These are phyloP conservation scores for Aspergillus niger DNA, from an alignment of 2,329 filamentous ascomycete genomes.

Conservation along the genomic window DNA sequence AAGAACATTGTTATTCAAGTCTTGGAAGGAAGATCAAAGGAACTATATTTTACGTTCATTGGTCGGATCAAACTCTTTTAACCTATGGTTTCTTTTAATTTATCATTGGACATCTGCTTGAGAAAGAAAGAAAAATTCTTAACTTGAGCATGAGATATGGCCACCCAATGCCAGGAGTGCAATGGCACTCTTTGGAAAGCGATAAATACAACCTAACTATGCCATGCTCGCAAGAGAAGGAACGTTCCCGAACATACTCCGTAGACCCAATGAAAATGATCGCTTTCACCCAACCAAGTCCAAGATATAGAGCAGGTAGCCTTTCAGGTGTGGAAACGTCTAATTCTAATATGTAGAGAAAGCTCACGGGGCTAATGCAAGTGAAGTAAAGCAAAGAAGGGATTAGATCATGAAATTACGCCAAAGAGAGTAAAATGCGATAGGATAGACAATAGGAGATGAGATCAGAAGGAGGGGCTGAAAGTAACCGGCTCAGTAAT, in stretches of 20 bases:
- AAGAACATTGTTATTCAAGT: no score
- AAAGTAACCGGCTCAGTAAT: conserved; percentile 19
- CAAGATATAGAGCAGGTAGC: neutral
- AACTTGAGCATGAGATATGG: neutral
- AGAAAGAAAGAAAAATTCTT: neutral
- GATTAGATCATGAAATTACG: conserved; percentile 10
- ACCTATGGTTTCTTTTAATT: neutral
- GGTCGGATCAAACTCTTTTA: neutral
- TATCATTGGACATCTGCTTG: neutral
- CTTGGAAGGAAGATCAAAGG: no score
- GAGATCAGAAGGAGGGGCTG: conserved; percentile 2
- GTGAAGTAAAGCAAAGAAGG: conserved; percentile 4
- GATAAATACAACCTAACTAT: neutral
- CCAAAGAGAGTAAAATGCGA: neutral
- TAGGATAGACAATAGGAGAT: neutral
- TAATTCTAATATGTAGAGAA: conserved; percentile 16
- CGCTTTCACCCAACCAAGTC: neutral
- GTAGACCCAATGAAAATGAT: neutral
- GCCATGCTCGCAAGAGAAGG: neutral
- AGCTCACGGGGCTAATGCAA: conserved; percentile 7
- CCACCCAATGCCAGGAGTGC: neutral
- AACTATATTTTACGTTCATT: neutral
- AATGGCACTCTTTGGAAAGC: neutral
- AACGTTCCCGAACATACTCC: neutral
- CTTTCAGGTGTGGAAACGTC: conserved; percentile 1